These are phyloP conservation scores for Mycena sanguinolenta DNA, from an alignment of 768 basidiomycete genomes.

Conservation along the genomic window DNA sequence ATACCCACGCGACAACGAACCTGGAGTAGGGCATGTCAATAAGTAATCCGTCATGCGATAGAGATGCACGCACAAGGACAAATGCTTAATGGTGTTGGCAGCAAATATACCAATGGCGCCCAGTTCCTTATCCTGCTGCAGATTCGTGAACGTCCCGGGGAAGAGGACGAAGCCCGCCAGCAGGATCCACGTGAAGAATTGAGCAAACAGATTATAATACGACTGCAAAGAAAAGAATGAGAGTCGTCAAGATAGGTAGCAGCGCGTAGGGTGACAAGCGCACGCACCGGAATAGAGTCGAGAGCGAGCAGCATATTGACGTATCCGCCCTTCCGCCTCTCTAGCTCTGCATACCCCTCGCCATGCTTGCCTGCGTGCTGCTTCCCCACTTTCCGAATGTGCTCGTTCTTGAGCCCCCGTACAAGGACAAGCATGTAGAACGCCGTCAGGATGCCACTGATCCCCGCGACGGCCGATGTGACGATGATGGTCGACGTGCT, in stretches of 20 bases:
- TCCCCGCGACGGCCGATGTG: slow-evolving; percentile 52
- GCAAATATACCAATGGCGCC: slow-evolving; percentile 48
- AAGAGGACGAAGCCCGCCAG: slow-evolving; percentile 75
- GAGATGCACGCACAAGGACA: slow-evolving; percentile 58
- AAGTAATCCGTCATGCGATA: too few species aligned
- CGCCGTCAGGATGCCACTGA: slow-evolving; percentile 56
- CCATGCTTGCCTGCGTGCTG: slow-evolving; percentile 57
- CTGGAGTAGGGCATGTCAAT: slow-evolving; percentile 45
- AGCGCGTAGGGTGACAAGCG: too few species aligned
- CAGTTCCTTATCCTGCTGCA: slow-evolving; percentile 43
- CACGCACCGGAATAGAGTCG: too few species aligned
- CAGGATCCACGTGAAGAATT: slow-evolving; percentile 73
- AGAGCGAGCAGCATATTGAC: too few species aligned
- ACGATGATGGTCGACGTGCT: slow-evolving; percentile 64
- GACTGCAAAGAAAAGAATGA: too few species aligned
- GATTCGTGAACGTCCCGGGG: slow-evolving; percentile 71
- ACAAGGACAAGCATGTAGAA: slow-evolving; percentile 63
- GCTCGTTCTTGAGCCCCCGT: slow-evolving; percentile 57
- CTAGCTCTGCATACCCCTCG: neutral
- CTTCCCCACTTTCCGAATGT: slow-evolving; percentile 57
- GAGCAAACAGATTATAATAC: too few species aligned
- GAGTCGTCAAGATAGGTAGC: too few species aligned
- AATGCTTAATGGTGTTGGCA: slow-evolving; percentile 53
- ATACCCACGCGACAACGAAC: slow-evolving; percentile 68
- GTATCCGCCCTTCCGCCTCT: too few species aligned